These are phyloP conservation scores for Penicillium waksmanii DNA, from an alignment of 495 filamentous ascomycete genomes.

Conservation along the genomic window DNA sequence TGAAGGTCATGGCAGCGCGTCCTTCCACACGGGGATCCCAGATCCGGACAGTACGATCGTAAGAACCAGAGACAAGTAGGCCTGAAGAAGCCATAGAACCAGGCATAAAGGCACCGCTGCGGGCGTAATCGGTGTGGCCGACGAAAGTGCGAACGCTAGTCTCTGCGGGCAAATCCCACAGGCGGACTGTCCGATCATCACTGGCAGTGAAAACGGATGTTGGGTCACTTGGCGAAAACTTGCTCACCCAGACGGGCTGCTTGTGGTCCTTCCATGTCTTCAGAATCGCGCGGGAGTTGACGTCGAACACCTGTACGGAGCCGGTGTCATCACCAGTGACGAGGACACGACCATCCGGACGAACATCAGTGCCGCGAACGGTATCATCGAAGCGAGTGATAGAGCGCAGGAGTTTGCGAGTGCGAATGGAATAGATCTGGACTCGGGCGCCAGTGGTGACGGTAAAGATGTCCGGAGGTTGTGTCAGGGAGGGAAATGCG, in stretches of 20 bases:
- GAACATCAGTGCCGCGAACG: conserved; percentile 82
- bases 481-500: conserved; percentile 50
- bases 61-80: conserved; percentile 82
- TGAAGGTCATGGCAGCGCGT: conserved; percentile 82
- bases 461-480: conserved; percentile 76
- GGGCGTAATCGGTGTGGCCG: conserved; percentile 93
- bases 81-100: conserved; percentile 68
- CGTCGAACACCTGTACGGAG: conserved; percentile 91
- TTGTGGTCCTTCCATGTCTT: conserved; percentile 97
- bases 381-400: conserved; percentile 91
- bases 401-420: conserved; percentile 84
- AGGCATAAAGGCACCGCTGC: conserved; percentile 83
- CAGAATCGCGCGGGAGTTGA: conserved; percentile 83
- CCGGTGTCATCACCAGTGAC: conserved; percentile 91
- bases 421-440: conserved; percentile 89
- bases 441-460: conserved; percentile 89
- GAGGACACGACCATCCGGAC: conserved; percentile 84
- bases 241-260: conserved; percentile 89
- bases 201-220: conserved; percentile 82
- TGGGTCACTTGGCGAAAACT: conserved; percentile 83
- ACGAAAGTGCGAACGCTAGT: conserved; percentile 72
- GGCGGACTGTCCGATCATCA: conserved; percentile 87
- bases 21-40: conserved; percentile 84
- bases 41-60: conserved; percentile 89
- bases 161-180: conserved; percentile 91